Evolutionary conservation across 2,329 filamentous ascomycete genomes (phyloP), one percentile per base, ranked within the genome.

Genomic region (Tolypocladium endophyticum): DNA sequence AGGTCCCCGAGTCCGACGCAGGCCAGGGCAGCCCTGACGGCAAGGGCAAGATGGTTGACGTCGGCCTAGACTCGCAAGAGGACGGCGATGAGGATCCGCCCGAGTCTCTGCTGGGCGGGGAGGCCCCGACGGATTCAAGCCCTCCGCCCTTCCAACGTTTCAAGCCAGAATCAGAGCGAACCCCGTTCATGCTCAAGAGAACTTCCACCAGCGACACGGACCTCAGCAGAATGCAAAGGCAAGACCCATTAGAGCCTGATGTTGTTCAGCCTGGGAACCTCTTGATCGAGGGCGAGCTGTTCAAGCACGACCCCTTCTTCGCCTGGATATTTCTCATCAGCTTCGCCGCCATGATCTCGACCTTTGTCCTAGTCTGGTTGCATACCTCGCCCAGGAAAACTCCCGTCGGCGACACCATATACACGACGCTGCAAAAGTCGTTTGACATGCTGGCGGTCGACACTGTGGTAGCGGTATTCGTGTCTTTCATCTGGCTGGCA

Each of bases 361-460:
- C 92, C 0, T 95, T 92, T 68, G 86, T 96, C 63, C 81, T 99
- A 18, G 88, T 96, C 30, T 95, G 89, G 79, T 81, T 99, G 47
- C 91, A 97, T 70, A 97, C 93, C 2, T 85, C 89, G 23, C 78
- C 87, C 0, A 80, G 80, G 59, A 89, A 89, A 69, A 82, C 82
- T 61, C 87, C 88, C 1, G 83, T 95, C 60, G 93, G 92, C 18
- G 94, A 99, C 72, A 97, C 93, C 1, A 91, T 99, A 61, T 99
- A 99, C 73, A 91, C 89, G 18, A 92, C 90, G 5, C 77, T 99
- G 41, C 87, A 89, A 66, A 86, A 87, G 57, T 97, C 92, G 0
- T 94, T 95, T 68, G 87, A 94, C 69, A 87, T 97, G 64, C 85
- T 99, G 50, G 89, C 90, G 2, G 85, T 94, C 58, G 95, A 97